Base-by-base conservation (phyloP, 2,329 filamentous ascomycete species). In the Knoxdaviesia proteae region DNA sequence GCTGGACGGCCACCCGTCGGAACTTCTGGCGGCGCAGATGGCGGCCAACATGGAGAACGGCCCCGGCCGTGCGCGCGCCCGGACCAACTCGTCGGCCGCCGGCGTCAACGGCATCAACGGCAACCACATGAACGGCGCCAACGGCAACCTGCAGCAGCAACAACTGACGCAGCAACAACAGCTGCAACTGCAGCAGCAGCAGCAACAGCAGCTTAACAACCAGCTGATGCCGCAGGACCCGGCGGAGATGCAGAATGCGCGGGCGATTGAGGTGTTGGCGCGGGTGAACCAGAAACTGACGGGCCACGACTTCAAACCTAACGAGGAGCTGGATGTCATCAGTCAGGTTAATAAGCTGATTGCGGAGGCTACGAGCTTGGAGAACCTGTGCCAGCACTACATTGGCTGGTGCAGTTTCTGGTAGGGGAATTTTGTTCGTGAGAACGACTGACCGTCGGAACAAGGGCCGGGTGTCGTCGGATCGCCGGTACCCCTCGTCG, bases 371-470 rank as follows among this genome's bases (percentile, higher is more conserved):
- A 98, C 90, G 6, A 94, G 90, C 55, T 67, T 96, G 52, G 90
- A 96, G 69, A 96, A 96, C 58, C 65, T 98, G 47, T 98, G 90
- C 58, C 90, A 96, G 67, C 90, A 96, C 64, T 98, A 94, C 58
- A 94, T 96, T 52, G 90, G 90, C 49, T 96, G 88, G 88, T 96
- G 88, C 62, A 92, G 84, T 61, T 96, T 94, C 69, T 96, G 88
- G 88, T 96, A 46, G 29, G 32, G 20, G 20, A 20, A 20, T 20
- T 20, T 20, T 20, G 20, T 20, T 8, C 35, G 35, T 32, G 29
- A 20, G 9, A 61, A 56, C 36, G 11, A 38, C 34, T 7, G 34
- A 42, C 34, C 5, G 35, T 31, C n/a, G 29, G 32, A 9, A 34
- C 42, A 35, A 29, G 9, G 30, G 37, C 20, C 29, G 34, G 6